Evolutionary conservation across 176 grass and related monocot genomes (phyloP).

Genomic region (Avena sativa): DNA sequence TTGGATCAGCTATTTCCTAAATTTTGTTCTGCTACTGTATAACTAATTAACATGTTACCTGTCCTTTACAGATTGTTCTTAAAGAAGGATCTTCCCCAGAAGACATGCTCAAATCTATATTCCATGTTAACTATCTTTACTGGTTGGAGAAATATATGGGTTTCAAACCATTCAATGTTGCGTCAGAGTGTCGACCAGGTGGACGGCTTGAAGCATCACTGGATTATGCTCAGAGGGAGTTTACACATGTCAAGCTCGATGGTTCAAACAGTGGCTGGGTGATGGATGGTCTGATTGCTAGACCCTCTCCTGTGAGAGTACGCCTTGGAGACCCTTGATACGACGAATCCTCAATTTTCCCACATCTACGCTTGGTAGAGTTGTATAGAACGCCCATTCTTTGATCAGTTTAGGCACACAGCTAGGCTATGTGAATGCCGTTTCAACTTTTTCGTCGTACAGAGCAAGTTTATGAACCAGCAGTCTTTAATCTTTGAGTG

Average conservation of each 20-base stretch:
- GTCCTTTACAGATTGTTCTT: constrained; percentile 67
- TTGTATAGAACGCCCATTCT: constrained; percentile 40
- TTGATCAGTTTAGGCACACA: constrained; percentile 14
- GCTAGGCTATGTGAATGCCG: not conserved
- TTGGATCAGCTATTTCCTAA: constrained; percentile 29
- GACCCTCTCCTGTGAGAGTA: constrained; percentile 76
- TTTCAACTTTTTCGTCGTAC: not conserved
- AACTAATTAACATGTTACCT: constrained; percentile 25
- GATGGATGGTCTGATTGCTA: constrained; percentile 79
- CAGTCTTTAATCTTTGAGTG: not conserved
- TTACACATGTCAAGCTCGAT: constrained; percentile 79
- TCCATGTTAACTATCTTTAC: constrained; percentile 92
- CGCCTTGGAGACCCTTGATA: constrained; percentile 45
- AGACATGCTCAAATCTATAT: constrained; percentile 94
- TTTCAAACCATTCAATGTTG: constrained; percentile 55
- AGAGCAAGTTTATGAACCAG: not conserved
- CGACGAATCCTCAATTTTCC: not conserved
- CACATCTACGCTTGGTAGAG: not conserved
- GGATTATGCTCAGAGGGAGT: constrained; percentile 81
- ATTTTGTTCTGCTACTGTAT: not conserved
- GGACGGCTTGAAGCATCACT: constrained; percentile 82
- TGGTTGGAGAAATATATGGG: constrained; percentile 92
- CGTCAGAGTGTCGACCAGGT: constrained; percentile 63
- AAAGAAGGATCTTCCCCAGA: constrained; percentile 86
- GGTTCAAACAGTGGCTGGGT: constrained; percentile 73